A percentile compares a stretch with the other conserved stretches of the same genome.
Evolutionary conservation across 1,284 basidiomycete species (phyloP).

Genomic region (Ceratobasidium theobromae): DNA sequence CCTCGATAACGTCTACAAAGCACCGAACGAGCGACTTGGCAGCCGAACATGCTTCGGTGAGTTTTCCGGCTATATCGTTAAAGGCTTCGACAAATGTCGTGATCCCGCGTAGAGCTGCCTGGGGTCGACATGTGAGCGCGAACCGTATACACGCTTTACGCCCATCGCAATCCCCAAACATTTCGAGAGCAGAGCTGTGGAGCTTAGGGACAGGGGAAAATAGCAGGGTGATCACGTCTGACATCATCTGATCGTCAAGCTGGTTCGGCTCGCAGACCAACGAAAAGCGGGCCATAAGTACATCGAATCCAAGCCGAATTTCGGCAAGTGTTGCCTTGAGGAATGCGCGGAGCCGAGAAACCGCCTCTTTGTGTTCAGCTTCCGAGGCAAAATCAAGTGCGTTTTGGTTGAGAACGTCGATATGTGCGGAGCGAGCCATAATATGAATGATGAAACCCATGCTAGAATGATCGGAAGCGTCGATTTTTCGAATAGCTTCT

Average conservation of each 20-base stretch:
- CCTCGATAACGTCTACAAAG: constrained; percentile 87
- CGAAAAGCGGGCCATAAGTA: constrained; percentile 60
- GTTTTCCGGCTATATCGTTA: constrained; percentile 57
- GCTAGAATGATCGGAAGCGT: neutral
- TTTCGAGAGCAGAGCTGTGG: constrained; percentile 73
- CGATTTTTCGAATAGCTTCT: neutral
- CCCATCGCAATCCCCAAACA: constrained; percentile 79
- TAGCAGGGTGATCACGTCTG: constrained; percentile 64
- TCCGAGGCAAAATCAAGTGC: neutral
- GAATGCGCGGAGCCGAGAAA: constrained; percentile 46
- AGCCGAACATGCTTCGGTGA: constrained; percentile 82
- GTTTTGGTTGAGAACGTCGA: constrained; percentile 49
- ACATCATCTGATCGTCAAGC: constrained; percentile 58
- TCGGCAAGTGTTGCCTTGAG: constrained; percentile 61
- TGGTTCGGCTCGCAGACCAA: constrained; percentile 52
- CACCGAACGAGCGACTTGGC: constrained; percentile 88
- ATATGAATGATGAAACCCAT: constrained; percentile 7
- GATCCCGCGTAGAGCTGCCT: constrained; percentile 68
- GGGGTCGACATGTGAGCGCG: constrained; percentile 65
- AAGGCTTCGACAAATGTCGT: constrained; percentile 67
- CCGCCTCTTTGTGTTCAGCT: constrained; percentile 29
- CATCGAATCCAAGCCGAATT: constrained; percentile 63
- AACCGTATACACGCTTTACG: constrained; percentile 83
- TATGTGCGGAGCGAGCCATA: constrained; percentile 18
- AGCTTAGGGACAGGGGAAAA: constrained; percentile 78